Percentiles rank a stretch among this genome's conserved stretches.
These are phyloP conservation scores for Rubia balearica DNA, from an alignment of 305 asterid genomes.

Conservation along the genomic window DNA sequence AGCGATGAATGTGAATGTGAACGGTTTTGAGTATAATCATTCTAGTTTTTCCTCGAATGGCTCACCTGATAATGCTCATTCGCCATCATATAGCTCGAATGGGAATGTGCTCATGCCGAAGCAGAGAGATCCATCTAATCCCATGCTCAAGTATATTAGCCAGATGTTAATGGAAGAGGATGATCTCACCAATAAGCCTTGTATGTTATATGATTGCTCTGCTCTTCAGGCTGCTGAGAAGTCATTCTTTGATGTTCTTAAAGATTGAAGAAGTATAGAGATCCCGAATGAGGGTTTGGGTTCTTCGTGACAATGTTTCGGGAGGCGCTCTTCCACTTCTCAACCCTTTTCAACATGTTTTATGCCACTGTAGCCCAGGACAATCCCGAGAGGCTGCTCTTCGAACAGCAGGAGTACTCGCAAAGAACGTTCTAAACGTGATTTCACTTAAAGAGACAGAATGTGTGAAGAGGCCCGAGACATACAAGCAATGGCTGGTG, in stretches of 20 bases:
- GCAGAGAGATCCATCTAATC: slow-evolving; percentile 39
- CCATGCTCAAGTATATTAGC: slow-evolving; percentile 23
- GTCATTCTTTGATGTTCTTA: too few species aligned
- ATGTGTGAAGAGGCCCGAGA: slow-evolving; percentile 66
- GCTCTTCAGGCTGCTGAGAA: too few species aligned
- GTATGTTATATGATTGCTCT: slow-evolving; percentile 41
- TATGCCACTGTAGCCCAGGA: slow-evolving; percentile 50
- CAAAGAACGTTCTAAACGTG: slow-evolving; percentile 56
- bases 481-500: slow-evolving; percentile 62
- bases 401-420: slow-evolving; percentile 48
- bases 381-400: slow-evolving; percentile 36
- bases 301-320: slow-evolving; percentile 48
- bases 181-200: slow-evolving; percentile 24
- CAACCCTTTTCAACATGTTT: slow-evolving; percentile 54
- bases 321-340: slow-evolving; percentile 56
- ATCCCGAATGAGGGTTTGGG: too few species aligned
- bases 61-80: slow-evolving; percentile 6
- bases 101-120: slow-evolving; percentile 16
- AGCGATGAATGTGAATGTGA: not conserved
- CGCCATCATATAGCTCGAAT: slow-evolving; percentile 25
- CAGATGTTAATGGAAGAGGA: slow-evolving; percentile 33
- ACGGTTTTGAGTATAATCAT: not conserved
- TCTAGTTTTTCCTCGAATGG: slow-evolving; percentile 8
- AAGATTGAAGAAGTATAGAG: too few species aligned
- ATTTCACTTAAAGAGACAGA: slow-evolving; percentile 63